Conservation (phyloP, 352 stramenopile species). For the Globisporangium spiculum region DNA sequence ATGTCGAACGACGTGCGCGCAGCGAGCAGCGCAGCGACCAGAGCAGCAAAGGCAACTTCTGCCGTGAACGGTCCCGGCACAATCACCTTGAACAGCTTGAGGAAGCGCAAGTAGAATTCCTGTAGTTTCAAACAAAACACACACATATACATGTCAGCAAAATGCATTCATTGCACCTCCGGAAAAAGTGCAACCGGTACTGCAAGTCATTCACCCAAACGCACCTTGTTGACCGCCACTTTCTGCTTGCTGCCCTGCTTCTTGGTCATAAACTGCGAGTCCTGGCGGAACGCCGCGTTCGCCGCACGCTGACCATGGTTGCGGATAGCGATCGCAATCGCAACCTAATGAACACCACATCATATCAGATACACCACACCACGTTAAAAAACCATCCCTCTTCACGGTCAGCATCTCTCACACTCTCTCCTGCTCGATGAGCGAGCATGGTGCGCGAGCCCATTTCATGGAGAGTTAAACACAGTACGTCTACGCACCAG, state of each 20-base stretch:
- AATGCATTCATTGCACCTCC: not conserved
- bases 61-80: constrained; percentile 64
- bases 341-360: constrained; percentile 31
- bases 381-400: not conserved
- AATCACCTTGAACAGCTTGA: constrained; percentile 71
- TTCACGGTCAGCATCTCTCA: not conserved
- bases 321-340: constrained; percentile 62
- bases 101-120: constrained; percentile 63
- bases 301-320: constrained; percentile 56
- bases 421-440: not conserved
- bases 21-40: constrained; percentile 60
- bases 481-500: constrained; percentile 28
- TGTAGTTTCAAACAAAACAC: not conserved
- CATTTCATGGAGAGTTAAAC: not conserved
- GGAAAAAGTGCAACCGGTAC: not conserved
- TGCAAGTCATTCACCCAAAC: not conserved
- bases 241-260: constrained; percentile 65
- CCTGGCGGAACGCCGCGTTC: constrained; percentile 38
- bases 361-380: not conserved
- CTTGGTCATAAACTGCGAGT: constrained; percentile 78
- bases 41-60: constrained; percentile 61
- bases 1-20: constrained; percentile 80
- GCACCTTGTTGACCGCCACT: constrained; percentile 63
- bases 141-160: not conserved
- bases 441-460: not conserved